Conservation (phyloP, 1,284 basidiomycete genomes). For the Rhodotorula mucilaginosa region DNA sequence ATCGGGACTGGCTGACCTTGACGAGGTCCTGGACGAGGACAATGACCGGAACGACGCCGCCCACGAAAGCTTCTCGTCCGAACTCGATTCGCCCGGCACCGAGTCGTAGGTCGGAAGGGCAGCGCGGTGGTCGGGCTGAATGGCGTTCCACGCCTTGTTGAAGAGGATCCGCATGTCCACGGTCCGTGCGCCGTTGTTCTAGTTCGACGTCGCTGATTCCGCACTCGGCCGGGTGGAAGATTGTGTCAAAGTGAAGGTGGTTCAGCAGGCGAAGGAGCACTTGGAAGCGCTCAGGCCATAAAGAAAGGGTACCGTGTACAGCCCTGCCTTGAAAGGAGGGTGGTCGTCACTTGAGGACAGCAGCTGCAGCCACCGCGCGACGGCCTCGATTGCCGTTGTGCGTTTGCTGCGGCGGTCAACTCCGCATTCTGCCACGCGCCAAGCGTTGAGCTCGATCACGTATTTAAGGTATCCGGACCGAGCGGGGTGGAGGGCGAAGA, state of each 20-base stretch:
- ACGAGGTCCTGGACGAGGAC: background rate
- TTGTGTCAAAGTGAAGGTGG: too few relatives aligned
- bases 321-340: too few relatives aligned
- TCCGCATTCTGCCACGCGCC: background rate
- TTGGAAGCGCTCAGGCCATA: too few relatives aligned
- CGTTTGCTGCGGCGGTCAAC: background rate
- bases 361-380: too few relatives aligned
- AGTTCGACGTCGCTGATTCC: too few relatives aligned
- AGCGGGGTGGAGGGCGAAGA: background rate
- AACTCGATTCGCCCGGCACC: background rate
- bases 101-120: background rate
- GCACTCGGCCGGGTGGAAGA: too few relatives aligned
- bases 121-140: background rate
- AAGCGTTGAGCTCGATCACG: background rate
- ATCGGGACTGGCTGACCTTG: background rate
- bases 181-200: too few relatives aligned
- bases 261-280: too few relatives aligned
- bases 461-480: background rate
- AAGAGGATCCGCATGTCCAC: background rate
- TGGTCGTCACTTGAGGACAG: too few relatives aligned
- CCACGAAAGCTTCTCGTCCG: conserved; percentile 1
- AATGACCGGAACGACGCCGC: background rate
- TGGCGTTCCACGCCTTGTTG: background rate
- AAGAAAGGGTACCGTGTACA: too few relatives aligned
- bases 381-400: background rate